Percentiles rank a stretch among this genome's conserved stretches.
phyloP scores from a whole-genome alignment of 148 eudicot species.

The Mesembryanthemum crystallinum region DNA sequence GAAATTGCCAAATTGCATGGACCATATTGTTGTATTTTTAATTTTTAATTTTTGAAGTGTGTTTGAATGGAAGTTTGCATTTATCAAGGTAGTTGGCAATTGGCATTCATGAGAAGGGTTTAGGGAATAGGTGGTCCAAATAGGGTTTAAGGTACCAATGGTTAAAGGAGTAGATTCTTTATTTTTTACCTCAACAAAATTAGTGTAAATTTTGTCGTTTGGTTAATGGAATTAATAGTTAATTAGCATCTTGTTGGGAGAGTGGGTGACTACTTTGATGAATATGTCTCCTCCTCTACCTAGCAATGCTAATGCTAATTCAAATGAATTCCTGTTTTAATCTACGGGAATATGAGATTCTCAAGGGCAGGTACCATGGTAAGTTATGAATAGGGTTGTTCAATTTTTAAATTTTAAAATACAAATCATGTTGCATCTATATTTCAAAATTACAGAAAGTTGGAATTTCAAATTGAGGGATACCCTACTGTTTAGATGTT shows the following conservation, averaged over 20 bases:
- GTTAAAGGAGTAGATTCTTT: not conserved
- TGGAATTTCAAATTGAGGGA: no score
- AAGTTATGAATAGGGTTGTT: no score
- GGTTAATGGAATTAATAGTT: conserved; percentile 5
- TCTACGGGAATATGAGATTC: no score
- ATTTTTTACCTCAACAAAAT: not conserved
- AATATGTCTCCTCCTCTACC: not conserved
- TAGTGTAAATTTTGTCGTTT: conserved; percentile 12
- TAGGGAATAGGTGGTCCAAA: not conserved
- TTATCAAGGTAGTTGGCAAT: conserved; percentile 3
- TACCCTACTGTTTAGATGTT: no score
- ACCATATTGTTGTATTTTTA: not conserved
- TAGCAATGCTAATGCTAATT: no score
- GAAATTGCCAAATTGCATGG: no score
- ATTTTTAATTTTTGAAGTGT: no score
- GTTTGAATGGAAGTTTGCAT: not conserved
- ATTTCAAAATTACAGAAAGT: no score
- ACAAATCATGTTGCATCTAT: no score
- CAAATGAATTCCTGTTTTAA: no score
- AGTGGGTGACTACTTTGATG: not conserved
- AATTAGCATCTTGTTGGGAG: not conserved
- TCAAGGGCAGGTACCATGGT: no score
- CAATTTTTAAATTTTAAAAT: no score
- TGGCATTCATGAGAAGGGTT: not conserved
- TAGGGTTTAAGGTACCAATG: conserved; percentile 9